Conservation (phyloP, 306 rosid genomes). For the Trifolium pratense region DNA sequence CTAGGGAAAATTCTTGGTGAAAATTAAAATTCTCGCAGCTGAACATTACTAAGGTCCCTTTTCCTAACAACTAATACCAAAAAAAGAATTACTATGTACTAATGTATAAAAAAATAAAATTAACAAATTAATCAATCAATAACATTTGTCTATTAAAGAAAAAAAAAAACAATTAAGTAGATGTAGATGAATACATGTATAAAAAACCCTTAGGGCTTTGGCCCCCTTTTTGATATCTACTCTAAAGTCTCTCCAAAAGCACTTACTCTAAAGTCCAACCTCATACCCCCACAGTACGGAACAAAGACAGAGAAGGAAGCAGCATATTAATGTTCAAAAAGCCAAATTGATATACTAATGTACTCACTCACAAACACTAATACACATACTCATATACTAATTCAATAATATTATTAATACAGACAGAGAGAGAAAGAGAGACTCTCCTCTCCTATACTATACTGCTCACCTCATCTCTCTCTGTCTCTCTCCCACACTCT, state of each 20-base stretch:
- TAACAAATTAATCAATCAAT: neutral
- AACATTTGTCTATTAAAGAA: neutral
- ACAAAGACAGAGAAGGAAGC: slow-evolving; percentile 55
- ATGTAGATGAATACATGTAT: neutral
- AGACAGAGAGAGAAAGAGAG: slow-evolving; percentile 35
- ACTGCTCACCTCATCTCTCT: too few relatives aligned
- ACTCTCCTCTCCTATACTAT: neutral
- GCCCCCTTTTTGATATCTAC: neutral
- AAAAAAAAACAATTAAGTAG: neutral
- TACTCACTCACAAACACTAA: slow-evolving; percentile 9
- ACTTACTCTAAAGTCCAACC: slow-evolving; percentile 29
- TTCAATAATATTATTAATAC: neutral
- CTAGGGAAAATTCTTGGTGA: too few relatives aligned
- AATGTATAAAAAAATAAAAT: too few relatives aligned
- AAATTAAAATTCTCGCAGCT: too few relatives aligned
- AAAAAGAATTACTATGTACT: too few relatives aligned
- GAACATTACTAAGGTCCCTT: too few relatives aligned
- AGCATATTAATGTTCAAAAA: slow-evolving; percentile 34
- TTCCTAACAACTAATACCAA: too few relatives aligned
- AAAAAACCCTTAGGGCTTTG: slow-evolving; percentile 15
- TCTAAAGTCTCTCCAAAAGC: slow-evolving; percentile 2
- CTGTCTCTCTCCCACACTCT: too few relatives aligned
- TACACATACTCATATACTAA: neutral
- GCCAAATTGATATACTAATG: slow-evolving; percentile 29
- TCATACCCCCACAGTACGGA: slow-evolving; percentile 33